These are phyloP conservation scores for Solanum phureja DNA, from an alignment of 257 asterid species.

Conservation along the genomic window DNA sequence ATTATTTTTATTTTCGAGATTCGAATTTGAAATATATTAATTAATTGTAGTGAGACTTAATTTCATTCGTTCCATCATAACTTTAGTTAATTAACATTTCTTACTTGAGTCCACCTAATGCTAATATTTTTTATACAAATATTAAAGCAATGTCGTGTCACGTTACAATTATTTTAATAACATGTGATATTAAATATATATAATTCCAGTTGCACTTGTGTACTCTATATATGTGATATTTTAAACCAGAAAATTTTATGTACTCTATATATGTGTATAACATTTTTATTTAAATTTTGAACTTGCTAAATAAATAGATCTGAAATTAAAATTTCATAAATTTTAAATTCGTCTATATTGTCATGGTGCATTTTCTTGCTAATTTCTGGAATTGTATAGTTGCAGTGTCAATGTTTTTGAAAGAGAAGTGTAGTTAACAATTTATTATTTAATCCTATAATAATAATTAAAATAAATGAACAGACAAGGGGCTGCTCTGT, in stretches of 20 bases:
- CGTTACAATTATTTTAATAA: not conserved
- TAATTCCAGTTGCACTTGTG: not conserved
- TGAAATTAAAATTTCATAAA: not conserved
- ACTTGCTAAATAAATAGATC: not conserved
- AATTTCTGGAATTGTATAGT: not conserved
- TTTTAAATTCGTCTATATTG: not conserved
- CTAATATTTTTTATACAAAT: not conserved
- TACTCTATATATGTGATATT: too few relatives aligned
- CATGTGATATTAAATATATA: not conserved
- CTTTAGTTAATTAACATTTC: not conserved
- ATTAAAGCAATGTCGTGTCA: not conserved
- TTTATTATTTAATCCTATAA: not conserved
- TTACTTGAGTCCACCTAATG: not conserved
- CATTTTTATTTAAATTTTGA: not conserved
- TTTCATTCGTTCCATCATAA: not conserved
- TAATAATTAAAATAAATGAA: not conserved
- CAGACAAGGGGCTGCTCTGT: not conserved
- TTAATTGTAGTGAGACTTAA: fast-evolving
- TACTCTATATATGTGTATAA: not conserved
- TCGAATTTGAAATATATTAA: too few relatives aligned
- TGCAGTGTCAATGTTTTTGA: not conserved
- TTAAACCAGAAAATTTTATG: not conserved
- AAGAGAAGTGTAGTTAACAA: not conserved
- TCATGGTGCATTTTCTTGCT: not conserved
- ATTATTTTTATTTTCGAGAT: not conserved